Percentiles rank a stretch among this genome's conserved stretches.
Conservation (phyloP, 176 grass and related monocot genomes). For the Oryza rufipogon region DNA sequence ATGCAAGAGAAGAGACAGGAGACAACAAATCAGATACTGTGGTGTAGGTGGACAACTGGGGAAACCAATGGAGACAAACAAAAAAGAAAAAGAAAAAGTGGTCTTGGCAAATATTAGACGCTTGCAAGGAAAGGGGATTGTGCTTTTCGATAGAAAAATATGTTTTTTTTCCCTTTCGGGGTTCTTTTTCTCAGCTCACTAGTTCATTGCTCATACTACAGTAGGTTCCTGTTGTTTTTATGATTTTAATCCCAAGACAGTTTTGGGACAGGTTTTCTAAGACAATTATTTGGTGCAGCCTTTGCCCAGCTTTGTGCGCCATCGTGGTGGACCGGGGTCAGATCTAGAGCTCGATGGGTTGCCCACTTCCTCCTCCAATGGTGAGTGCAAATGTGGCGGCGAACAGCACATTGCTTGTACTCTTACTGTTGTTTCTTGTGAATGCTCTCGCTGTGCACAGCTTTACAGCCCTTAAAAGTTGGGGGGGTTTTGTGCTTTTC, state of each 20-base stretch:
- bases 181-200: background rate
- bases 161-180: background rate
- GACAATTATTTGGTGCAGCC: conserved; percentile 38
- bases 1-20: conserved; percentile 8
- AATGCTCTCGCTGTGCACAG: conserved; percentile 1
- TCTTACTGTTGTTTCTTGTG: conserved; percentile 13
- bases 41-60: background rate
- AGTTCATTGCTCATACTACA: background rate
- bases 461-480: conserved; percentile 17
- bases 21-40: conserved; percentile 12
- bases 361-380: conserved; percentile 41
- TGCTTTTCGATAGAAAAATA: background rate
- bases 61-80: background rate
- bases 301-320: conserved; percentile 41
- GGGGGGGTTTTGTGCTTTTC: conserved; percentile 28
- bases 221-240: background rate
- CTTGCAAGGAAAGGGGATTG: background rate
- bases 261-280: background rate
- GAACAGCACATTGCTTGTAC: conserved; percentile 2
- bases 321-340: conserved; percentile 8
- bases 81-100: background rate
- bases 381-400: conserved; percentile 34
- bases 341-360: conserved; percentile 31
- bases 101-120: background rate
- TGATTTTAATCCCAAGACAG: background rate